Percentiles rank a stretch among this genome's conserved stretches.
phyloP scores from a whole-genome alignment of 1,139 yeast species.

The Wickerhamomyces sp. region DNA sequence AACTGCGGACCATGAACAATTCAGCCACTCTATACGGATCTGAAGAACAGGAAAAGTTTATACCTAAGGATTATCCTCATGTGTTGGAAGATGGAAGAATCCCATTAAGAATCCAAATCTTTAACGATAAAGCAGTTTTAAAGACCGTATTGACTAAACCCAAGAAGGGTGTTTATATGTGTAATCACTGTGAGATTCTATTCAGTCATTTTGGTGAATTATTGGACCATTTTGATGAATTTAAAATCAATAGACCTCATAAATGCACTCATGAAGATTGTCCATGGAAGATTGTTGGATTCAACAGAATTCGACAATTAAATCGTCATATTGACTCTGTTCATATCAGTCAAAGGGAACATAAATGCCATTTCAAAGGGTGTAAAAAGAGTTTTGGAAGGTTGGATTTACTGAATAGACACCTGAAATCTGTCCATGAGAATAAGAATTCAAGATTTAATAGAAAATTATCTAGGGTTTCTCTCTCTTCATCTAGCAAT shows the following conservation, averaged over 20 bases:
- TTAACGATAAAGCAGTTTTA: conserved; percentile 15
- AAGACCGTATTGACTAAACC: conserved; percentile 20
- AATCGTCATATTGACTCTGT: conserved; percentile 23
- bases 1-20: neutral
- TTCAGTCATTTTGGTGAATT: conserved; percentile 31
- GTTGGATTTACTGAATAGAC: conserved; percentile 53
- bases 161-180: conserved; percentile 37
- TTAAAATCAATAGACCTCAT: conserved; percentile 30
- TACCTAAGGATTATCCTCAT: conserved; percentile 16
- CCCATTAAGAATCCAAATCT: conserved; percentile 22
- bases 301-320: conserved; percentile 33
- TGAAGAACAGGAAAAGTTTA: conserved; percentile 8
- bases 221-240: conserved; percentile 35
- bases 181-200: conserved; percentile 36
- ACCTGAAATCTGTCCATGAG: conserved; percentile 46
- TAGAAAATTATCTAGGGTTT: conserved; percentile 17
- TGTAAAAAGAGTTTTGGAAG: conserved; percentile 73
- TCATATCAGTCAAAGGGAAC: conserved; percentile 34
- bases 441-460: conserved; percentile 40
- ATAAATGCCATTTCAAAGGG: conserved; percentile 51
- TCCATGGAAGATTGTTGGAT: conserved; percentile 50
- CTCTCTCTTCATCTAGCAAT: conserved; percentile 2
- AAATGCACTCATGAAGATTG: conserved; percentile 43
- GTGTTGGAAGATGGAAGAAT: conserved; percentile 15
- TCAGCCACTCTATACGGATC: neutral